A percentile compares a stretch with the other conserved stretches of the same genome.
Conservation (phyloP, 495 filamentous ascomycete genomes). For the Penicillium verhagenii region DNA sequence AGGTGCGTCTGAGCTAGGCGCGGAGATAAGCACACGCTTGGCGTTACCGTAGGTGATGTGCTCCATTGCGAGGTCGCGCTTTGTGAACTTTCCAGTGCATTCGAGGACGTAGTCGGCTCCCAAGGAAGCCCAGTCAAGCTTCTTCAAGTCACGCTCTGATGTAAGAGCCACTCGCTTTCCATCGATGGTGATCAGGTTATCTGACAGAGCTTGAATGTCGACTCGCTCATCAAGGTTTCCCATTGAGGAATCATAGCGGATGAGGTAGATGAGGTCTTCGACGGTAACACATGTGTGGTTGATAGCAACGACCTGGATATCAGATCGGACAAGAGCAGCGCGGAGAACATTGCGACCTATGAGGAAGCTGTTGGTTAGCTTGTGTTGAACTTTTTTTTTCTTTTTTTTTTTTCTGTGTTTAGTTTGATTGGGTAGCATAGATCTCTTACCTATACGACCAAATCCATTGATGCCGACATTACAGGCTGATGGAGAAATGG, state of each 20-base stretch:
- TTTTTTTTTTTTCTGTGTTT: too few relatives aligned
- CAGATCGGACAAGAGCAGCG: constrained; percentile 29
- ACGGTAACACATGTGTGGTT: constrained; percentile 37
- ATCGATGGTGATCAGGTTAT: constrained; percentile 26
- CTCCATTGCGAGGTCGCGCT: constrained; percentile 29
- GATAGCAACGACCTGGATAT: constrained; percentile 35
- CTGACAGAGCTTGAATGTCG: constrained; percentile 29
- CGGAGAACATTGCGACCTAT: constrained; percentile 38
- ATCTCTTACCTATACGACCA: constrained; percentile 30
- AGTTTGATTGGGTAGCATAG: too few relatives aligned
- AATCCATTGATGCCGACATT: constrained; percentile 37
- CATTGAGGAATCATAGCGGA: constrained; percentile 40
- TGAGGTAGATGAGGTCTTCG: constrained; percentile 37
- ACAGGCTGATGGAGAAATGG: constrained; percentile 15
- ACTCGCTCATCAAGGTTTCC: constrained; percentile 27
- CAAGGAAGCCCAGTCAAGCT: constrained; percentile 31
- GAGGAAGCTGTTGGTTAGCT: neutral
- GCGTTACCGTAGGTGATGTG: constrained; percentile 32
- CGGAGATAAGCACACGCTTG: constrained; percentile 37
- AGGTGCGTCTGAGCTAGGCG: constrained; percentile 34
- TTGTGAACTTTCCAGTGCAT: constrained; percentile 40
- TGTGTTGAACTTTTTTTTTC: neutral
- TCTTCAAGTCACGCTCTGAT: constrained; percentile 35
- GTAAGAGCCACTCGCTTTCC: constrained; percentile 29
- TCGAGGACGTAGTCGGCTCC: constrained; percentile 37